Percentiles rank a stretch among this genome's conserved stretches.
phyloP scores from a whole-genome alignment of 306 rosid species.

The Fragaria nilgerrensis region DNA sequence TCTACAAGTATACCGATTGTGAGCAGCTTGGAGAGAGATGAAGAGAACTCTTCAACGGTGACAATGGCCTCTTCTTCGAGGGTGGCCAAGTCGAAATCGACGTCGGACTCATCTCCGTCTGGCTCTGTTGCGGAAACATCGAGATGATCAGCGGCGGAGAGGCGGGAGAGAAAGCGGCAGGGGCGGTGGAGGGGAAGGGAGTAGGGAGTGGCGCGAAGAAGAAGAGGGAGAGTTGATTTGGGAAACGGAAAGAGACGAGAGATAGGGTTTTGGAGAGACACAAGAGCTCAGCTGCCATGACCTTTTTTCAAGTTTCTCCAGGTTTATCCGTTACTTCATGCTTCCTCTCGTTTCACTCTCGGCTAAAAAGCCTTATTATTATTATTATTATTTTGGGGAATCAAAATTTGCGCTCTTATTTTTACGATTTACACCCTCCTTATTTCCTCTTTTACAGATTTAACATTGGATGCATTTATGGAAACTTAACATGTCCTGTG shows the following conservation, averaged over 20 bases:
- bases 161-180: constrained; percentile 28
- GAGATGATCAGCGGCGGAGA: constrained; percentile 26
- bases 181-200: constrained; percentile 1
- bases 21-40: constrained; percentile 49
- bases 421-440: too few relatives aligned
- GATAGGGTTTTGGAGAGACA: constrained; percentile 16
- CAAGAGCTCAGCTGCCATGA: background rate
- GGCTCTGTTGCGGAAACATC: background rate
- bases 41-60: constrained; percentile 55
- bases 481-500: too few relatives aligned
- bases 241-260: constrained; percentile 11
- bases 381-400: too few relatives aligned
- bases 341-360: too few relatives aligned
- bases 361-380: too few relatives aligned
- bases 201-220: constrained; percentile 23
- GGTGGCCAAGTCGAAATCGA: constrained; percentile 38
- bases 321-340: too few relatives aligned
- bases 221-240: background rate
- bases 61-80: constrained; percentile 73
- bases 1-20: constrained; percentile 32
- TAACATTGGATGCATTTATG: too few relatives aligned
- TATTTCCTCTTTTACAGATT: too few relatives aligned
- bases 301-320: too few relatives aligned
- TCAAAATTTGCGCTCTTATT: too few relatives aligned
- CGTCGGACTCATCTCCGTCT: constrained; percentile 29